Evolutionary conservation across 345 rosid genomes (phyloP).

Genomic region (Triadica sebifera): DNA sequence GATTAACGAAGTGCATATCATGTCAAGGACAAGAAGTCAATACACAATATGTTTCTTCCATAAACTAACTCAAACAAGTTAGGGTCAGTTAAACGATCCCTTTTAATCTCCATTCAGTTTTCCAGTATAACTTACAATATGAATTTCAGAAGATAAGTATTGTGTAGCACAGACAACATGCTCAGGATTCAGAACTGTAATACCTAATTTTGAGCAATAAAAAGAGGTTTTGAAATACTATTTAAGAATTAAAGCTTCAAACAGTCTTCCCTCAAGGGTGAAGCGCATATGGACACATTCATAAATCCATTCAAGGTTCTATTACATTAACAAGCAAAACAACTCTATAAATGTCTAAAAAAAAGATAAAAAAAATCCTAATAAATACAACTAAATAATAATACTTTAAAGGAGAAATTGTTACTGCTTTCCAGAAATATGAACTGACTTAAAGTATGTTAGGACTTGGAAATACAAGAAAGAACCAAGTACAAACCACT

Average conservation of each 20-base stretch:
- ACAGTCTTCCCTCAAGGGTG: not conserved
- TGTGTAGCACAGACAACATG: not conserved
- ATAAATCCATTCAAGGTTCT: too few relatives aligned
- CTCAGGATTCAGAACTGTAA: not conserved
- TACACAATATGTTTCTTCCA: not conserved
- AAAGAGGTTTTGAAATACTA: not conserved
- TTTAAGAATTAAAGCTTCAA: not conserved
- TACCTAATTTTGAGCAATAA: not conserved
- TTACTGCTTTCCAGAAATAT: not conserved
- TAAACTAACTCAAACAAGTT: not conserved
- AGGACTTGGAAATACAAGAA: not conserved
- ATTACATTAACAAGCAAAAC: too few relatives aligned
- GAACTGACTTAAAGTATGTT: not conserved
- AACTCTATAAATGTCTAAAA: too few relatives aligned
- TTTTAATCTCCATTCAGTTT: too few relatives aligned
- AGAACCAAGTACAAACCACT: conserved; percentile 41
- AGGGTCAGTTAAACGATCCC: too few relatives aligned
- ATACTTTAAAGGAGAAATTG: not conserved
- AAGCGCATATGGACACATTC: not conserved
- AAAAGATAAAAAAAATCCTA: too few relatives aligned
- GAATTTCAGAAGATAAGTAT: too few relatives aligned
- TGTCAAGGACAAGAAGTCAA: not conserved
- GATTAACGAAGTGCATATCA: not conserved
- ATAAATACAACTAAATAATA: too few relatives aligned
- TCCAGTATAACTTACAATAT: too few relatives aligned